A percentile compares a stretch with the other conserved stretches of the same genome.
Evolutionary conservation across 768 basidiomycete genomes (phyloP).

Genomic region (Boletus tomentosulus): DNA sequence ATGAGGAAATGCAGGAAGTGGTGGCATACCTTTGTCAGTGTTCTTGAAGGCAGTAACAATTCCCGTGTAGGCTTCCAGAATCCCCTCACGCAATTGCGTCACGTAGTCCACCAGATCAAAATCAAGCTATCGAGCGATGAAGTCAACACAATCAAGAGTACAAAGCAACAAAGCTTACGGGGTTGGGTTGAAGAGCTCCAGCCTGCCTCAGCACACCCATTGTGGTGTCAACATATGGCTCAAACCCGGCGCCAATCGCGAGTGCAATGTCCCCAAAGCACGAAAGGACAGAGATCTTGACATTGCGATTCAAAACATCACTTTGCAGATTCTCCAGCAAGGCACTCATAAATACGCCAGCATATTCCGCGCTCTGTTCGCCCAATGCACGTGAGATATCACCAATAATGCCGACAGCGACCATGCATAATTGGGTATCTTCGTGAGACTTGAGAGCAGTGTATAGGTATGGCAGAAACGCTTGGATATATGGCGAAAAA

Average conservation of each 20-base stretch:
- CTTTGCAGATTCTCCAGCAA: constrained; percentile 89
- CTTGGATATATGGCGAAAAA: constrained; percentile 79
- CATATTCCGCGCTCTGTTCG: constrained; percentile 77
- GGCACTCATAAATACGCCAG: constrained; percentile 86
- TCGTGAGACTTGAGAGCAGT: constrained; percentile 89
- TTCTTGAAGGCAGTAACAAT: constrained; percentile 89
- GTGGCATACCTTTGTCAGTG: constrained; percentile 60
- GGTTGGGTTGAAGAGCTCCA: constrained; percentile 80
- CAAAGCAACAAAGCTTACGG: constrained; percentile 45
- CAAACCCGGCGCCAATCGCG: constrained; percentile 81
- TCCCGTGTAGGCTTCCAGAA: constrained; percentile 95
- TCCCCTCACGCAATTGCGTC: constrained; percentile 83
- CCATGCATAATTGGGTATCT: constrained; percentile 92
- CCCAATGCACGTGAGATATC: constrained; percentile 95
- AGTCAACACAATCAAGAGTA: background rate
- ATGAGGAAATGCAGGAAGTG: background rate
- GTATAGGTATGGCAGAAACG: constrained; percentile 83
- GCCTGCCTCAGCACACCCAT: constrained; percentile 92
- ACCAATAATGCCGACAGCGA: constrained; percentile 93
- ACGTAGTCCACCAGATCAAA: constrained; percentile 93
- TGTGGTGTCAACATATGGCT: constrained; percentile 84
- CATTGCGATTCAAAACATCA: constrained; percentile 84
- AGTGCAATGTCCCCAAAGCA: constrained; percentile 97
- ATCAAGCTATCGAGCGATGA: constrained; percentile 52
- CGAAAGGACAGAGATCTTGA: constrained; percentile 94